Percentiles rank a stretch among this genome's conserved stretches.
These are phyloP conservation scores for Basidioascus undulatus DNA, from an alignment of 768 basidiomycete species.

Conservation along the genomic window DNA sequence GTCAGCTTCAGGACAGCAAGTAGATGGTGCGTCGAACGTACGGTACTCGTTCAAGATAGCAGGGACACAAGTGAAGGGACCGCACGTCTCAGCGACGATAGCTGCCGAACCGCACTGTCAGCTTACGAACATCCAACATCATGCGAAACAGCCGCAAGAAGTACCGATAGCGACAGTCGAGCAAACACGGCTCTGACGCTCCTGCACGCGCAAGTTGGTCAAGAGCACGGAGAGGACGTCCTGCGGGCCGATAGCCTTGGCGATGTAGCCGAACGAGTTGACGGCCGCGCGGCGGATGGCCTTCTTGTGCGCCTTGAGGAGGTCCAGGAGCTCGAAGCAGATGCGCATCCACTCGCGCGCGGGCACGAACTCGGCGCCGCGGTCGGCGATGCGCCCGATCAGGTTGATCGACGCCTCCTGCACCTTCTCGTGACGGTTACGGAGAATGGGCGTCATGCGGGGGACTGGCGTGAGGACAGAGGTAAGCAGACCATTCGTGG, in stretches of 20 bases:
- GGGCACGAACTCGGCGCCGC: slow-evolving; percentile 94
- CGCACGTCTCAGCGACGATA: slow-evolving; percentile 81
- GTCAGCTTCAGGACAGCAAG: too few relatives aligned
- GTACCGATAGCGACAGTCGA: slow-evolving; percentile 80
- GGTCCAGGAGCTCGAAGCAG: slow-evolving; percentile 88
- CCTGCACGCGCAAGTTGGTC: slow-evolving; percentile 91
- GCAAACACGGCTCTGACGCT: slow-evolving; percentile 95
- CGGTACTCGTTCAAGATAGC: slow-evolving; percentile 97
- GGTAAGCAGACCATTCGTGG: slow-evolving; percentile 5
- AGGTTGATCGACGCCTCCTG: slow-evolving; percentile 98
- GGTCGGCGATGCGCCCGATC: slow-evolving; percentile 96
- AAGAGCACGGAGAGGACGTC: slow-evolving; percentile 87
- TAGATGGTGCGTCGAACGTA: too few relatives aligned
- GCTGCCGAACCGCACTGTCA: slow-evolving; percentile 13
- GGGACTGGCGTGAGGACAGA: slow-evolving; percentile 42
- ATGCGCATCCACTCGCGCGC: slow-evolving; percentile 99
- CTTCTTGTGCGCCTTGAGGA: slow-evolving; percentile 97
- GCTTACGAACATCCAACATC: background rate
- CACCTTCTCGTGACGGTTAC: slow-evolving; percentile 97
- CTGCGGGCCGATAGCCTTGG: slow-evolving; percentile 96
- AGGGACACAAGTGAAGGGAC: slow-evolving; percentile 94
- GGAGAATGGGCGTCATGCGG: slow-evolving; percentile 98
- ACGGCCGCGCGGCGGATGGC: slow-evolving; percentile 95
- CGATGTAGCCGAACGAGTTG: slow-evolving; percentile 98
- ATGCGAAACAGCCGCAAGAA: background rate